Evolutionary conservation across 2,329 filamentous ascomycete genomes (phyloP).

Genomic region (Verticillium tricorpus): DNA sequence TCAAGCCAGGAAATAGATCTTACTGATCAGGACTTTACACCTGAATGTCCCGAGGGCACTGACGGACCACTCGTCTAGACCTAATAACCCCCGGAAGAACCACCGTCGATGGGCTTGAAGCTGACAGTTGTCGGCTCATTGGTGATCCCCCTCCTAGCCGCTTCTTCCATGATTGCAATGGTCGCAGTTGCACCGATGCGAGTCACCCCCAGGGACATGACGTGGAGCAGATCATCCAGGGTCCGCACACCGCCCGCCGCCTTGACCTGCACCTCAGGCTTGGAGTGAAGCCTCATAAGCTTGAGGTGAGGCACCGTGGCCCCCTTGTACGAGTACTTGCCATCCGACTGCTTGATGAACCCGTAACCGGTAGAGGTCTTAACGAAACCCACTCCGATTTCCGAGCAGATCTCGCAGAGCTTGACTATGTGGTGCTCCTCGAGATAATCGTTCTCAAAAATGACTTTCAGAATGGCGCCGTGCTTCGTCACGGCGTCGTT

Average conservation of each 20-base stretch:
- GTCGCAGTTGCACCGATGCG: slow-evolving; percentile 55
- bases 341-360: slow-evolving; percentile 45
- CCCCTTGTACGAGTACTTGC: slow-evolving; percentile 44
- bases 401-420: slow-evolving; percentile 51
- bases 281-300: slow-evolving; percentile 46
- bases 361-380: slow-evolving; percentile 60
- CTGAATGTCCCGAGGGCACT: too few relatives aligned
- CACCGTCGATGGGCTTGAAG: not conserved
- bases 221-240: slow-evolving; percentile 49
- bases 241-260: slow-evolving; percentile 54
- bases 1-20: too few relatives aligned
- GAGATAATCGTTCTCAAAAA: slow-evolving; percentile 59
- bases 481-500: slow-evolving; percentile 40
- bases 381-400: slow-evolving; percentile 48
- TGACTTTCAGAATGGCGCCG: slow-evolving; percentile 51
- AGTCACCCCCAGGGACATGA: slow-evolving; percentile 49
- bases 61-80: too few relatives aligned
- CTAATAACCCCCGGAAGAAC: too few relatives aligned
- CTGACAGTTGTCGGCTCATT: slow-evolving; percentile 15
- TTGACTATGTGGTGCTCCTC: slow-evolving; percentile 41
- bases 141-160: slow-evolving; percentile 41
- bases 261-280: slow-evolving; percentile 46
- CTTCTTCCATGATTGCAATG: slow-evolving; percentile 49
- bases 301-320: slow-evolving; percentile 46
- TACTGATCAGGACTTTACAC: too few relatives aligned